Conservation (phyloP, 2,329 filamentous ascomycete genomes). For the Monosporascus ibericus region DNA sequence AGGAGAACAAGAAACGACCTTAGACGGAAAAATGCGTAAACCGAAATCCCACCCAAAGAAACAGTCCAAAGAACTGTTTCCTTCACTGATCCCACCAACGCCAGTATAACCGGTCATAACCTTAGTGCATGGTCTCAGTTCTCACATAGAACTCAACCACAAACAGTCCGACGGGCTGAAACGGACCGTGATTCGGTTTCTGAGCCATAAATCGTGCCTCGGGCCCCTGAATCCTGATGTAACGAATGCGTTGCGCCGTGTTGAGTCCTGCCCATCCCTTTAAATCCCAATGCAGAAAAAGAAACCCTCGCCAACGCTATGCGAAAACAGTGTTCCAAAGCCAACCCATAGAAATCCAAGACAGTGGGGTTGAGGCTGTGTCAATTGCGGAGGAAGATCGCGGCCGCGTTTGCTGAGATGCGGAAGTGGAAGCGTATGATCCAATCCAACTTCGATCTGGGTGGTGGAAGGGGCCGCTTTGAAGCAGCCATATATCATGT, state of each 20-base stretch:
- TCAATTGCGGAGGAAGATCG: conserved; percentile 2
- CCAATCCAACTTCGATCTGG: background rate
- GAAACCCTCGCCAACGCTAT: conserved; percentile 2
- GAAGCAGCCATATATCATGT: conserved; percentile 10
- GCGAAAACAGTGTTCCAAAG: background rate
- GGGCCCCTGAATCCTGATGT: background rate
- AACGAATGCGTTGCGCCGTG: background rate
- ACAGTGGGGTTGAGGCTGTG: background rate
- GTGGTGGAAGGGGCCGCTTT: conserved; percentile 2
- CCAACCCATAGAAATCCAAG: background rate
- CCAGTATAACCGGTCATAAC: conserved; percentile 14
- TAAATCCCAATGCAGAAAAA: background rate
- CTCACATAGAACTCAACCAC: conserved; percentile 1
- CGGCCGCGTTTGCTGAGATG: conserved; percentile 5
- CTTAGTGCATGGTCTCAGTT: conserved; percentile 8
- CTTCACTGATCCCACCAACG: conserved; percentile 7
- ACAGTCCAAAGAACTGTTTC: background rate
- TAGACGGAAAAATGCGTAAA: background rate
- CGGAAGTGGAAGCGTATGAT: conserved; percentile 1
- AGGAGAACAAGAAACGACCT: background rate
- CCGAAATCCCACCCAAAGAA: conserved; percentile 3
- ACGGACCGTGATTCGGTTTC: background rate
- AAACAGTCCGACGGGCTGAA: background rate
- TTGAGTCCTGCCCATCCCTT: background rate
- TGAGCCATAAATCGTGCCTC: background rate